Conservation (phyloP, 768 basidiomycete species). For the Collybiopsis confluens region DNA sequence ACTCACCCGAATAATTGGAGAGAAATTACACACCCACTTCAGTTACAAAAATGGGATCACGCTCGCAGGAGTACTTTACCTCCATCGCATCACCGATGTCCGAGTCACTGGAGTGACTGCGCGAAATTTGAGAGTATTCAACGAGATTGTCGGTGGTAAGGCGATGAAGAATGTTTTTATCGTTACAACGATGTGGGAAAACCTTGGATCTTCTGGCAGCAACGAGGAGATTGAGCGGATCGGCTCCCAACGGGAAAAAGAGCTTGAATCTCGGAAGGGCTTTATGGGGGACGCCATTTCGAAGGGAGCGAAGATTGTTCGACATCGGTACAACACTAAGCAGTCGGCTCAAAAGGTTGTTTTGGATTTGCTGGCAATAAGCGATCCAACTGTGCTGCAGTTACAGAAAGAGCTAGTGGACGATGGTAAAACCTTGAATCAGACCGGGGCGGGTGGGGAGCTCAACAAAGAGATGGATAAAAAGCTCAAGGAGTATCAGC, state of each 20-base stretch:
- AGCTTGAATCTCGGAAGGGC: slow-evolving; percentile 33
- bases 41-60: slow-evolving; percentile 18
- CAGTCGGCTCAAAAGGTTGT: slow-evolving; percentile 27
- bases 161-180: slow-evolving; percentile 48
- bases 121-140: slow-evolving; percentile 48
- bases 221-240: too few relatives aligned
- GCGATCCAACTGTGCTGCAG: slow-evolving; percentile 8
- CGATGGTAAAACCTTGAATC: slow-evolving; percentile 21
- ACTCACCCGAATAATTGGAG: not conserved
- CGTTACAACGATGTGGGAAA: slow-evolving; percentile 51
- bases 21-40: not conserved
- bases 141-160: slow-evolving; percentile 46
- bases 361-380: slow-evolving; percentile 20
- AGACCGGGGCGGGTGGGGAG: slow-evolving; percentile 30
- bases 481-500: not conserved
- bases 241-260: slow-evolving; percentile 42
- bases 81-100: slow-evolving; percentile 50
- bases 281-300: slow-evolving; percentile 52
- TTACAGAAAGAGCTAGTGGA: slow-evolving; percentile 20
- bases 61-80: slow-evolving; percentile 41
- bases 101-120: slow-evolving; percentile 45
- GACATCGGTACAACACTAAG: slow-evolving; percentile 32
- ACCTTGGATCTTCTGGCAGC: slow-evolving; percentile 29
- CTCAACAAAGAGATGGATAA: not conserved
- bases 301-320: slow-evolving; percentile 40